Evolutionary conservation across 208 protist genomes (phyloP).

Genomic region (Porcisia deanei): DNA sequence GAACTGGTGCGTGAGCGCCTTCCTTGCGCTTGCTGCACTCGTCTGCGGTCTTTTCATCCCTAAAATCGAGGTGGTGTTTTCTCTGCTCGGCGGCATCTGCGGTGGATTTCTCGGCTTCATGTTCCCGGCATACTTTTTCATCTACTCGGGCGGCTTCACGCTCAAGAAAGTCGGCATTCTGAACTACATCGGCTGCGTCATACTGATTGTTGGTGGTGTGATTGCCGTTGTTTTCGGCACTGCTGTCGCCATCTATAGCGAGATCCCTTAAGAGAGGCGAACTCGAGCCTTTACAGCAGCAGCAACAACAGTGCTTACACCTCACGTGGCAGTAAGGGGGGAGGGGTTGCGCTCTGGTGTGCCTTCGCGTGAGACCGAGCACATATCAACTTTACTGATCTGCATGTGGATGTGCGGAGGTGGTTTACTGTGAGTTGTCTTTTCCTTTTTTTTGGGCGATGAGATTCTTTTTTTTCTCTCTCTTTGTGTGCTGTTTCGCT

Average conservation of each 20-base stretch:
- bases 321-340: neutral
- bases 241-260: constrained; percentile 49
- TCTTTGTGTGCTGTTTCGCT: neutral
- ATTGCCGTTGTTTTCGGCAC: constrained; percentile 76
- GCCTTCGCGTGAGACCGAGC: neutral
- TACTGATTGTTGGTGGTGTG: constrained; percentile 62
- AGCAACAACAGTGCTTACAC: neutral
- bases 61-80: constrained; percentile 78
- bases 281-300: neutral
- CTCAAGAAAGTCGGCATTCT: constrained; percentile 45
- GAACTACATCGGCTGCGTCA: constrained; percentile 53
- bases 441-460: neutral
- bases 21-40: constrained; percentile 53
- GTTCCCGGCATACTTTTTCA: constrained; percentile 77
- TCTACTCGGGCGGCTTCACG: constrained; percentile 72
- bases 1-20: constrained; percentile 47
- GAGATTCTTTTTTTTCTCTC: neutral
- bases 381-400: neutral
- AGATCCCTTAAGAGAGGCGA: constrained; percentile 17
- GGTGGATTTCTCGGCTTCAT: constrained; percentile 81
- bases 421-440: neutral
- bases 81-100: constrained; percentile 69
- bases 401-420: neutral
- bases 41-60: constrained; percentile 80
- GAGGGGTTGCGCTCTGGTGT: neutral